Base-by-base conservation (phyloP, 2,329 filamentous ascomycete species). In the Fusarium redolens region DNA sequence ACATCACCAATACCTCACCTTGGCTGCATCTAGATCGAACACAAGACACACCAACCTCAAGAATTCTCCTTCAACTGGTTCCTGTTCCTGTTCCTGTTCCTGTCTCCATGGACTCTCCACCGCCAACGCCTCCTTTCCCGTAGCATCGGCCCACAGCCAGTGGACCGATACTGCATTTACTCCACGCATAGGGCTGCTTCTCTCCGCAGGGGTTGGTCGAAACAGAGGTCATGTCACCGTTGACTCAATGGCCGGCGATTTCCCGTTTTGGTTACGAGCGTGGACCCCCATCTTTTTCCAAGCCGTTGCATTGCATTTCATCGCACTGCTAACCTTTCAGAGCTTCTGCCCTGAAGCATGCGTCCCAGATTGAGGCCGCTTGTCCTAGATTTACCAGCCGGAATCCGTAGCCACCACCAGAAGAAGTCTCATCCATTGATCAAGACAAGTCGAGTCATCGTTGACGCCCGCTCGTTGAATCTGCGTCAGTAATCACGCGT, bases 121-220 rank as follows among this genome's bases (percentile, higher is more conserved):
- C 48, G 14, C 43, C 51, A 68, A 50, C 48, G 64, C 54, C 55
- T 67, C 64, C 40, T 61, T 72, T 65, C 31, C 62, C 41, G 22
- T 65, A 51, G 33, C 38, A 62, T 71, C 59, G 68, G 67, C 60
- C 63, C 57, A 52, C 58, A 56, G 41, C 71, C 76, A 77, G 77
- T 78, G 41, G 66, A 68, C 62, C 40, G 37, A 38, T 52, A 54
- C 38, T 55, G 65, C 63, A 57, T 66, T 66, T 54, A 64, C 76
- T 78, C 76, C 76, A 78, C 76, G 75, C 62, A 60, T 78, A 78
- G 76, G 76, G 76, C 76, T 78, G 76, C 62, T 76, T 65, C 54
- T 67, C 48, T 60, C 61, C 52, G 55, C 65, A 71, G 68, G 73
- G 73, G 69, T 56, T 68, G 60, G 62, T 40, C 41, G 59, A 68